Evolutionary conservation across 192 early-diverging fungal species (phyloP).

Genomic region (Dispira simplex): DNA sequence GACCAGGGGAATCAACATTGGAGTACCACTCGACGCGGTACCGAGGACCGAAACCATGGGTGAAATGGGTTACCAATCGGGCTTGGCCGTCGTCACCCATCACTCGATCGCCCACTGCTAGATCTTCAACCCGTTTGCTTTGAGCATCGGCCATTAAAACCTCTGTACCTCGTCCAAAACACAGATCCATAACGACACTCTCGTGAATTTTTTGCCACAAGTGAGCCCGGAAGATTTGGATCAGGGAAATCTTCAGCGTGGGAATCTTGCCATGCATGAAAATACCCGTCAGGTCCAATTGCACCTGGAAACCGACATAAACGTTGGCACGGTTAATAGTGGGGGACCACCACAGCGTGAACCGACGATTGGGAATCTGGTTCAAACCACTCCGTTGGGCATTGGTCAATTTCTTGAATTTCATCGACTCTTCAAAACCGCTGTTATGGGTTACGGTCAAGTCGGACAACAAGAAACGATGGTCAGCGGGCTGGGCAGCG

Average conservation of each 20-base stretch:
- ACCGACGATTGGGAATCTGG: conserved; percentile 99
- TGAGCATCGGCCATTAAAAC: conserved; percentile 41
- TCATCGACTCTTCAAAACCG: conserved; percentile 74
- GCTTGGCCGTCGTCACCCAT: conserved; percentile 24
- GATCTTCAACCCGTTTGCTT: conserved; percentile 16
- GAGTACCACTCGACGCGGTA: conserved; percentile 9
- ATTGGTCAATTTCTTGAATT: conserved; percentile 96
- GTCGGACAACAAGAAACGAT: conserved; percentile 32
- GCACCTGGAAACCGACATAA: conserved; percentile 99
- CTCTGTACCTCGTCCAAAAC: conserved; percentile 35
- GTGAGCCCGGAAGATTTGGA: conserved; percentile 97
- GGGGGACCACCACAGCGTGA: conserved; percentile 98
- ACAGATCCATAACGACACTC: conserved; percentile 57
- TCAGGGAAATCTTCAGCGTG: conserved; percentile 95
- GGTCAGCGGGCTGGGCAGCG: conserved; percentile 11
- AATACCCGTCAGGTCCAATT: conserved; percentile 98
- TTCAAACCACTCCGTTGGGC: conserved; percentile 96
- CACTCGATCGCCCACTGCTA: conserved; percentile 19
- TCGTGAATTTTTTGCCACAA: conserved; percentile 99
- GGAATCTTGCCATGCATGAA: conserved; percentile 99
- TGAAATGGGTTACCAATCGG: conserved; percentile 23
- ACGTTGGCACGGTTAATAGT: conserved; percentile 98
- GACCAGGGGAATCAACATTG: background rate
- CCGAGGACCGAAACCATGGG: conserved; percentile 24
- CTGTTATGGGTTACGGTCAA: conserved; percentile 28